These are phyloP conservation scores for Opeltia flavorubescens DNA, from an alignment of 495 filamentous ascomycete genomes.

Conservation along the genomic window DNA sequence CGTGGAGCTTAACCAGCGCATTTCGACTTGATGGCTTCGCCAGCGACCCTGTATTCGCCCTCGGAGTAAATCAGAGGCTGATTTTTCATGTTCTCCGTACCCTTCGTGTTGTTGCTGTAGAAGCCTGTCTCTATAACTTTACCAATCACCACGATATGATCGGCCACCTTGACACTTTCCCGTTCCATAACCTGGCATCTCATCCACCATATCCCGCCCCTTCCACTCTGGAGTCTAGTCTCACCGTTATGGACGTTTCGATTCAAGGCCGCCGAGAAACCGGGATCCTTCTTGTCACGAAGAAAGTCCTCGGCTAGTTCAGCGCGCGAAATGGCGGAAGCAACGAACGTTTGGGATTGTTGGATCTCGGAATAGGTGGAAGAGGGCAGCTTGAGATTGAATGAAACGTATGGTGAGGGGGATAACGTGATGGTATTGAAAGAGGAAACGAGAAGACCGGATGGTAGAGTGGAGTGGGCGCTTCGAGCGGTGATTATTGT, in stretches of 20 bases:
- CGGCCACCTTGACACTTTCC: not conserved
- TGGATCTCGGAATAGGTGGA: slow-evolving; percentile 53
- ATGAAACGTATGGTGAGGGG: slow-evolving; percentile 56
- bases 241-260: not conserved
- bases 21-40: no score
- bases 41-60: not conserved
- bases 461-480: slow-evolving; percentile 10
- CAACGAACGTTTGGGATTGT: slow-evolving; percentile 25
- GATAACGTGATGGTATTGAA: slow-evolving; percentile 60
- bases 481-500: slow-evolving; percentile 14
- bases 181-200: not conserved
- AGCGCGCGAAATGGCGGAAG: slow-evolving; percentile 19
- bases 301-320: slow-evolving; percentile 28
- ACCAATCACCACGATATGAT: slow-evolving; percentile 5
- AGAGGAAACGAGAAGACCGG: slow-evolving; percentile 69
- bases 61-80: not conserved
- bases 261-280: not conserved
- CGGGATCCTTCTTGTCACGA: not conserved
- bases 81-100: not conserved
- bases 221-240: not conserved
- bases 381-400: slow-evolving; percentile 65
- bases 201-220: slow-evolving; percentile 1
- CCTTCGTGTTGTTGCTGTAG: not conserved
- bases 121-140: not conserved
- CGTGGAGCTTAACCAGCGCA: no score